Percentiles rank a stretch among this genome's conserved stretches.
Evolutionary conservation across 495 filamentous ascomycete genomes (phyloP).

Genomic region (Penicillium coprophilum): DNA sequence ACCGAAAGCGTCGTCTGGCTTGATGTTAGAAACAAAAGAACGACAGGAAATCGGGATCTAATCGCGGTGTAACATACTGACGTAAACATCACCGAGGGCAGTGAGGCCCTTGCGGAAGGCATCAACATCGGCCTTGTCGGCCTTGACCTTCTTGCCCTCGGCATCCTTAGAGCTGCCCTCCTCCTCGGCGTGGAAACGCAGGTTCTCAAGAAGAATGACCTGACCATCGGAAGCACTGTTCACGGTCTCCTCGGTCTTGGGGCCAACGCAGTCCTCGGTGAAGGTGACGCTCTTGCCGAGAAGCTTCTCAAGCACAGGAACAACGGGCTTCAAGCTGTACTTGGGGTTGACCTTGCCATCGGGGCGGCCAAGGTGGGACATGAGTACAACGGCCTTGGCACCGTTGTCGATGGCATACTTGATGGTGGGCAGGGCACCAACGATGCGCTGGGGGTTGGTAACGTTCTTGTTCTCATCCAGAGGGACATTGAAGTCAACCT

Average conservation of each 20-base stretch:
- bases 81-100: conserved; percentile 90
- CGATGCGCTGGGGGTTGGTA: conserved; percentile 97
- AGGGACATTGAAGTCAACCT: conserved; percentile 99
- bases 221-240: conserved; percentile 79
- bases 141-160: conserved; percentile 96
- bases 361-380: conserved; percentile 97
- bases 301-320: conserved; percentile 86
- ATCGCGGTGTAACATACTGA: conserved; percentile 63
- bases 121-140: conserved; percentile 86
- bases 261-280: conserved; percentile 86
- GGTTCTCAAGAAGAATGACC: conserved; percentile 91
- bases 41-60: background rate
- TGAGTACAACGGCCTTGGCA: conserved; percentile 93
- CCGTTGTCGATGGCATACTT: conserved; percentile 94
- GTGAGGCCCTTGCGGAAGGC: conserved; percentile 95
- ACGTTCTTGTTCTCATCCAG: conserved; percentile 88
- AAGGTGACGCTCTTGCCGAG: conserved; percentile 81
- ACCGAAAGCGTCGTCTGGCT: conserved; percentile 94
- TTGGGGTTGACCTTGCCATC: conserved; percentile 86
- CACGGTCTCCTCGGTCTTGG: conserved; percentile 84
- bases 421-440: conserved; percentile 95
- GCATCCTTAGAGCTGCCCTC: conserved; percentile 91
- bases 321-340: conserved; percentile 91
- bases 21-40: conserved; percentile 20
- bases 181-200: conserved; percentile 97